Evolutionary conservation across 441 rosid genomes (phyloP).

Genomic region (Adansonia madagascariensis): DNA sequence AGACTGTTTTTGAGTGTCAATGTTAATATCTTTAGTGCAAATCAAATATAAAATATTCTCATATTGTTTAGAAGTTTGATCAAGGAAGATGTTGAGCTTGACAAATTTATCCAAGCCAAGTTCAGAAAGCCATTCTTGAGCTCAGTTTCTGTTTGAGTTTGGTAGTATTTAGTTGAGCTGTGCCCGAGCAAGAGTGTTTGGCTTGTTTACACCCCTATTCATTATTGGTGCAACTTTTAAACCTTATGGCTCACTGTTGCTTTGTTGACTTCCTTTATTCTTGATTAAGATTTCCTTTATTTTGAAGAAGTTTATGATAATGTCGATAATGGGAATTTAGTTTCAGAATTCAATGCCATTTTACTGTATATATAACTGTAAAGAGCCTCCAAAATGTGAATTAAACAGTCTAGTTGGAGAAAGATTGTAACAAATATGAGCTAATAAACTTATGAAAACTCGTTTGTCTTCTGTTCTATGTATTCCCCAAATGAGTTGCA

Average conservation of each 20-base stretch:
- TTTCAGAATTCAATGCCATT: background rate
- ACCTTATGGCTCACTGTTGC: background rate
- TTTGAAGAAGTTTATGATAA: background rate
- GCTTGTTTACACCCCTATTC: background rate
- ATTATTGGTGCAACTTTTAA: background rate
- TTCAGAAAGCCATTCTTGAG: background rate
- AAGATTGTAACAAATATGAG: background rate
- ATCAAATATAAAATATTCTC: background rate
- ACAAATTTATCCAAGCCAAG: background rate
- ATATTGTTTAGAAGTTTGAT: background rate
- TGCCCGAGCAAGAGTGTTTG: background rate
- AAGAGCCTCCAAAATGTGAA: background rate
- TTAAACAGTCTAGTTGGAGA: background rate
- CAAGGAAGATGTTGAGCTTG: background rate
- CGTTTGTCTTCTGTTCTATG: background rate
- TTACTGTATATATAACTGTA: background rate
- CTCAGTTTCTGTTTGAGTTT: background rate
- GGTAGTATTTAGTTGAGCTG: background rate
- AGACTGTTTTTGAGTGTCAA: background rate
- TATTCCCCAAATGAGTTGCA: background rate
- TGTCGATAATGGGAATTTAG: background rate
- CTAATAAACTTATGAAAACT: background rate
- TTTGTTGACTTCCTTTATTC: background rate
- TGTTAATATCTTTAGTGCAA: background rate
- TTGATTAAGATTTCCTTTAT: background rate